Evolutionary conservation across 768 basidiomycete genomes (phyloP).

Genomic region (Pisolithus sp.): DNA sequence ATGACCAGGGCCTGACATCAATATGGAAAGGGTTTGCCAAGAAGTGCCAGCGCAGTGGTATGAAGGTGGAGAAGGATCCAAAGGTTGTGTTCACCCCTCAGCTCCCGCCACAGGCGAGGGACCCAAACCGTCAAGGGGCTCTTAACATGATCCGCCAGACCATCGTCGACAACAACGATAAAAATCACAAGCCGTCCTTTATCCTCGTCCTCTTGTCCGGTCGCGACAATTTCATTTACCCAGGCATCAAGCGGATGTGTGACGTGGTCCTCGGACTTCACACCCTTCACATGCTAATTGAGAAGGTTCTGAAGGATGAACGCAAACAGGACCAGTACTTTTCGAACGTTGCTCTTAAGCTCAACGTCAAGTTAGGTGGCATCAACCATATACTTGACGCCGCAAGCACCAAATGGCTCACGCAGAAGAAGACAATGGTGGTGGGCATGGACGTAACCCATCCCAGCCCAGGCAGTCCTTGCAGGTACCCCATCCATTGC

Average conservation of each 20-base stretch:
- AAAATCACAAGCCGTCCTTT: conserved; percentile 46
- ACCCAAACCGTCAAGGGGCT: conserved; percentile 33
- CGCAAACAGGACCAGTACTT: conserved; percentile 73
- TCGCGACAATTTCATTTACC: conserved; percentile 71
- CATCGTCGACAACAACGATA: conserved; percentile 28
- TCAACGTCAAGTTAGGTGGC: conserved; percentile 80
- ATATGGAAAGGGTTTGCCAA: conserved; percentile 48
- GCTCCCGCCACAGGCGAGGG: conserved; percentile 10
- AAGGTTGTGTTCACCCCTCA: conserved; percentile 27
- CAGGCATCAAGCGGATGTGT: conserved; percentile 72
- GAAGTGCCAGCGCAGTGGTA: conserved; percentile 57
- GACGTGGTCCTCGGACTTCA: conserved; percentile 70
- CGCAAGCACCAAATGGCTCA: conserved; percentile 56
- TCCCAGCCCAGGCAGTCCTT: conserved; percentile 57
- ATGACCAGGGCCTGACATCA: conserved; percentile 34
- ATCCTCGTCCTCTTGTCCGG: conserved; percentile 64
- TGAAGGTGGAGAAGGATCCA: conserved; percentile 36
- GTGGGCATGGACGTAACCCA: conserved; percentile 85
- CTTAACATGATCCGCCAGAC: conserved; percentile 35
- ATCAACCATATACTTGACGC: conserved; percentile 70
- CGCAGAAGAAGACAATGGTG: conserved; percentile 66
- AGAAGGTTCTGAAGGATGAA: conserved; percentile 49
- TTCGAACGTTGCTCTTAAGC: conserved; percentile 75
- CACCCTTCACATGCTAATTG: conserved; percentile 65
- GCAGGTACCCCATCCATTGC: conserved; percentile 78